These are phyloP conservation scores for Xylaria telfairii DNA, from an alignment of 495 filamentous ascomycete species.

Conservation along the genomic window DNA sequence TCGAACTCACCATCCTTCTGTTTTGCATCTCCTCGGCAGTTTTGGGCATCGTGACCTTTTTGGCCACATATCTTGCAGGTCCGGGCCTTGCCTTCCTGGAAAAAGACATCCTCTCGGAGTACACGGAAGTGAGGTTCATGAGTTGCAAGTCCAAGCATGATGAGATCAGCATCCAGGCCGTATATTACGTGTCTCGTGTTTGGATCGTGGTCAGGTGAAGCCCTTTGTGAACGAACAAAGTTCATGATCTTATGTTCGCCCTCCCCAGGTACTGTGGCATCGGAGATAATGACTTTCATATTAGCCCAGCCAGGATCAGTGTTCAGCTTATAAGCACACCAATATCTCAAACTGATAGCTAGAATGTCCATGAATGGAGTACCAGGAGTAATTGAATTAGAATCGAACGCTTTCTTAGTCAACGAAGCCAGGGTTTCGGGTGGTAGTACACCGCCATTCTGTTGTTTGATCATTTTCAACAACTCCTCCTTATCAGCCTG, in stretches of 20 bases:
- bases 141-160: conserved; percentile 96
- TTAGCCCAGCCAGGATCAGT: conserved; percentile 97
- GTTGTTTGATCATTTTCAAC: conserved; percentile 76
- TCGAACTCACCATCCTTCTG: conserved; percentile 84
- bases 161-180: conserved; percentile 94
- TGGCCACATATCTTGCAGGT: conserved; percentile 89
- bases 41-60: conserved; percentile 81
- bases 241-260: conserved; percentile 99
- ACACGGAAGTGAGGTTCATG: conserved; percentile 98
- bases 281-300: conserved; percentile 97
- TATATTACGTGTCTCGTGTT: conserved; percentile 98
- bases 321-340: conserved; percentile 95
- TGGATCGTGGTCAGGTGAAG: conserved; percentile 88
- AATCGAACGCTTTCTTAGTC: conserved; percentile 93
- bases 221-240: conserved; percentile 91
- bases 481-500: conserved; percentile 90
- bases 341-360: conserved; percentile 89
- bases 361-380: conserved; percentile 99
- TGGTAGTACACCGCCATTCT: conserved; percentile 67
- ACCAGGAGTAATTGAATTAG: conserved; percentile 96
- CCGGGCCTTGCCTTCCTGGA: conserved; percentile 80
- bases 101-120: conserved; percentile 95
- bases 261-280: conserved; percentile 96
- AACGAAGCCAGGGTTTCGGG: conserved; percentile 67
- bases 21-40: conserved; percentile 83